Evolutionary conservation across 139 green algal species (phyloP).

Genomic region (Chlamydomonas sphaeroides): DNA sequence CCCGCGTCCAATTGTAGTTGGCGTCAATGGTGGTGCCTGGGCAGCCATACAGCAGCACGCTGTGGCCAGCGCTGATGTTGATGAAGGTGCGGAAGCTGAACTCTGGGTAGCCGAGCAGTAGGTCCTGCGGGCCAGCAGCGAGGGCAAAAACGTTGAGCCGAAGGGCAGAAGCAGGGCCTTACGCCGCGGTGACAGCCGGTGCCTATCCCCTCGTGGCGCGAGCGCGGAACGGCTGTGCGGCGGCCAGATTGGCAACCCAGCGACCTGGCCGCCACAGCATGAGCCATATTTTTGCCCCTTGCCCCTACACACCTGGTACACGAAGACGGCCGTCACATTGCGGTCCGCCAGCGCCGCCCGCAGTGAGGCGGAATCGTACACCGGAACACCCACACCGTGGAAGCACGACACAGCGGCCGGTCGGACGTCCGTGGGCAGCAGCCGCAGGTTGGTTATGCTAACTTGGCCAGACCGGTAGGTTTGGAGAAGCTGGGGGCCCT

Average conservation of each 20-base stretch:
- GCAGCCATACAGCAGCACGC: constrained; percentile 25
- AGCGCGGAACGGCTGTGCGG: no score
- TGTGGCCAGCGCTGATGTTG: constrained; percentile 2
- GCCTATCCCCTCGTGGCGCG: no score
- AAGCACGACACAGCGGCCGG: not conserved
- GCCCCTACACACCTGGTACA: constrained; percentile 4
- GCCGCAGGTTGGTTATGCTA: not conserved
- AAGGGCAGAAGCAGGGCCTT: no score
- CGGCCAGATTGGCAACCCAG: no score
- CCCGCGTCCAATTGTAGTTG: constrained; percentile 29
- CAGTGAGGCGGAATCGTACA: not conserved
- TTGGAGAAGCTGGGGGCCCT: not conserved
- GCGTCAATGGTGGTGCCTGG: not conserved
- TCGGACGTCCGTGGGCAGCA: not conserved
- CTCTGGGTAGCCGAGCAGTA: not conserved
- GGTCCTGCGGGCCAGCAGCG: not conserved
- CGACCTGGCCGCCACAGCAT: no score
- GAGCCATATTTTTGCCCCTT: no score
- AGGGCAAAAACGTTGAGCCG: no score
- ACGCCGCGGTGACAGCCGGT: no score
- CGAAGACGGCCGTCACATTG: not conserved
- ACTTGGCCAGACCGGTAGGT: not conserved
- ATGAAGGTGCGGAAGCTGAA: constrained; percentile 1
- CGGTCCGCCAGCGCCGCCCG: not conserved
- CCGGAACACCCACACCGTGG: not conserved